Evolutionary conservation across 2,329 filamentous ascomycete species (phyloP).

Genomic region (Colletotrichum viniferum): DNA sequence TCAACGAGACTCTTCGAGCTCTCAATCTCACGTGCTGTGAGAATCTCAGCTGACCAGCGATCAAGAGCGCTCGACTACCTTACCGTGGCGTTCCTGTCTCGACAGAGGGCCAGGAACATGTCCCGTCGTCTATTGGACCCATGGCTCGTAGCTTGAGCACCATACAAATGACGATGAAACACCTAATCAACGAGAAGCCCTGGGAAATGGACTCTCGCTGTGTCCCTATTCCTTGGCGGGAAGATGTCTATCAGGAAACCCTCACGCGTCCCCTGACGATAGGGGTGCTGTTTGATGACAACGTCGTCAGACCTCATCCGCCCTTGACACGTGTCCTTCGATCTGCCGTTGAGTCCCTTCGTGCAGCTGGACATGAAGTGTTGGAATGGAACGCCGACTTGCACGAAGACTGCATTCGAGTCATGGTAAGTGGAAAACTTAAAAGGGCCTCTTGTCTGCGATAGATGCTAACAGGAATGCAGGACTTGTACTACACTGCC

Average conservation of each 20-base stretch:
- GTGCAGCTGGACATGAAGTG: slow-evolving; percentile 55
- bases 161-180: slow-evolving; percentile 51
- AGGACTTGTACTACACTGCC: slow-evolving; percentile 65
- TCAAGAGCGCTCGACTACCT: slow-evolving; percentile 58
- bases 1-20: not conserved
- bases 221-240: slow-evolving; percentile 57
- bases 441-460: not conserved
- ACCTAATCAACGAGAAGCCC: slow-evolving; percentile 49
- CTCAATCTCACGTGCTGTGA: not conserved
- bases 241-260: slow-evolving; percentile 42
- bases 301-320: slow-evolving; percentile 58
- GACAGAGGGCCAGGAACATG: slow-evolving; percentile 67
- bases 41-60: not conserved
- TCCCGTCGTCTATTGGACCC: slow-evolving; percentile 66
- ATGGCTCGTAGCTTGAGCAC: slow-evolving; percentile 51
- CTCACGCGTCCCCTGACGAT: slow-evolving; percentile 51
- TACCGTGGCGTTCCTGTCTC: slow-evolving; percentile 65
- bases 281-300: slow-evolving; percentile 55
- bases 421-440: slow-evolving; percentile 46
- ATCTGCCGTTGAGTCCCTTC: slow-evolving; percentile 39
- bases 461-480: not conserved
- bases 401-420: slow-evolving; percentile 58
- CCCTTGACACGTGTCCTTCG: slow-evolving; percentile 52
- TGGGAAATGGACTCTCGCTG: slow-evolving; percentile 61
- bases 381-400: slow-evolving; percentile 55